Conservation (phyloP, 2,329 filamentous ascomycete species). For the Colletotrichum horii region DNA sequence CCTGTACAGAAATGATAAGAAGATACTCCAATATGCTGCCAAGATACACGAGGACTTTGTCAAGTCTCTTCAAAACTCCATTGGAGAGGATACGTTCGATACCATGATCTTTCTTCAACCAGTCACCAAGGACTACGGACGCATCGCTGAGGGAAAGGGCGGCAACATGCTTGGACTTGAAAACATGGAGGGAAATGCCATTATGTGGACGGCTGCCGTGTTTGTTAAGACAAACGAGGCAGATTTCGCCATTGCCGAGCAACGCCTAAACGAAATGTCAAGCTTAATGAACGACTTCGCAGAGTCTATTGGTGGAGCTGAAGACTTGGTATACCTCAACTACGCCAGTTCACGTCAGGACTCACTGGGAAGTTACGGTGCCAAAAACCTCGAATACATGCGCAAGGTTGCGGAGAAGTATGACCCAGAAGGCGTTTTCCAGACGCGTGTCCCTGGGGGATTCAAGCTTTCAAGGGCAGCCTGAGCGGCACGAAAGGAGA, state of each 20-base stretch:
- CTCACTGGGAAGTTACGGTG: conserved; percentile 32
- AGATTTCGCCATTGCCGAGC: conserved; percentile 18
- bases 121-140: conserved; percentile 35
- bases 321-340: conserved; percentile 35
- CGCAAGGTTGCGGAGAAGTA: conserved; percentile 29
- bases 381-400: conserved; percentile 28
- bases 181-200: neutral
- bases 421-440: conserved; percentile 33
- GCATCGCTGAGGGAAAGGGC: conserved; percentile 35
- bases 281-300: conserved; percentile 24
- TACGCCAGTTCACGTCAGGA: conserved; percentile 34
- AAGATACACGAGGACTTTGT: conserved; percentile 27
- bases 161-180: conserved; percentile 47
- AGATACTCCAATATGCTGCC: conserved; percentile 29
- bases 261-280: conserved; percentile 17
- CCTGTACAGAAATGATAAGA: neutral
- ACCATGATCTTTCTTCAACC: conserved; percentile 40
- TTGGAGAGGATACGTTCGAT: neutral
- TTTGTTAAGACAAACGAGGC: neutral
- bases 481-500: neutral
- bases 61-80: conserved; percentile 14
- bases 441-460: conserved; percentile 33
- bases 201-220: neutral
- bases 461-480: conserved; percentile 28
- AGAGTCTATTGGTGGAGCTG: conserved; percentile 23